Evolutionary conservation across 139 green algal species (phyloP), one percentile per base, ranked within the genome.

Genomic region (Tetradesmus lagerheimii): DNA sequence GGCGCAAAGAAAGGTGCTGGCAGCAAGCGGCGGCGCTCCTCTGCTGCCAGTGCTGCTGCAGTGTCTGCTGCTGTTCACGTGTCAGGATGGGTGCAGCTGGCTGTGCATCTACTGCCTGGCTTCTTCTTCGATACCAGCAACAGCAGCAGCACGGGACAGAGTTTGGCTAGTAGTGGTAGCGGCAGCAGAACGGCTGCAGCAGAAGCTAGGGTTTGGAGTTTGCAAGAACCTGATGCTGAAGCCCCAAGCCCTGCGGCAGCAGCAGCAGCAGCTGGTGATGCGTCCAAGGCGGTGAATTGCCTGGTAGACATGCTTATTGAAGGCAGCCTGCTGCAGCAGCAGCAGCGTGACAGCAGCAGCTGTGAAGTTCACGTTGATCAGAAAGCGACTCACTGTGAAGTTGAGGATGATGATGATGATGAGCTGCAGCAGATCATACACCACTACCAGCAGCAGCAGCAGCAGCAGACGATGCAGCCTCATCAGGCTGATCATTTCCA

Each of bases 291-390:
- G 35, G 66, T 77, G 0, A 88, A 80, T 64, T 57, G 11, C 12
- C 20, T 88, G 83, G 31, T 80, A 29, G 38, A 47, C 25, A 88
- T 88, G 83, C 62, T 88, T 15, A 1, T 37, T 9, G 37, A n/a
- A 53, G 35, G 23, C 23, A 82, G 35, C 27, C 27, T 45, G n/a
- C 43, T 64, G 80, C 80, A 71, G 43, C 80, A 86, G 43, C 37
- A 82, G 83, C 83, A 80, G 83, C 71, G 41, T n/a, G n/a, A 4
- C 6, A n/a, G 4, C 71, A 79, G 71, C 71, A 71, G 71, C 4
- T 25, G 71, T 79, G 71, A 37, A 79, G 71, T 38, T 38, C 31
- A 29, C n/a, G 4, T n/a, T 20, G n/a, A 38, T 1, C 31, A 41
- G 57, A 4, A 71, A 9, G 3, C 23, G 23, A 23, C 57, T 71